phyloP scores from a whole-genome alignment of 495 filamentous ascomycete genomes.

The Aspergillus funiculosus region DNA sequence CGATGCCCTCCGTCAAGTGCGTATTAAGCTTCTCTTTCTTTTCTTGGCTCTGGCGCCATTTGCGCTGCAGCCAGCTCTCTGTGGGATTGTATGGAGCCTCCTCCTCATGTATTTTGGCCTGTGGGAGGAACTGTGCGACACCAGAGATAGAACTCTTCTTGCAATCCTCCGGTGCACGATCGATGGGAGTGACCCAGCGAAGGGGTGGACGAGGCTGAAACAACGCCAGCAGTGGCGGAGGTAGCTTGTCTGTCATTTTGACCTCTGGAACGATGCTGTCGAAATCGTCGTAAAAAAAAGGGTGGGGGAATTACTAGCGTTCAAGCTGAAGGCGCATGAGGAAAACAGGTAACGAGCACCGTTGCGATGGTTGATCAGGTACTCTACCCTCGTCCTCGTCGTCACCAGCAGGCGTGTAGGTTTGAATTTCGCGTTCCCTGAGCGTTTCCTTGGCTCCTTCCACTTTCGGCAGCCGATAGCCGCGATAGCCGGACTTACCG shows the following conservation, averaged over 20 bases:
- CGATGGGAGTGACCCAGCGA: slow-evolving; percentile 78
- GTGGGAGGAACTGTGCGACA: slow-evolving; percentile 66
- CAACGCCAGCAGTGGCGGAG: slow-evolving; percentile 83
- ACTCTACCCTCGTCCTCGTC: background rate
- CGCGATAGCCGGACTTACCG: slow-evolving; percentile 23
- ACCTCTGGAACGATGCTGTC: slow-evolving; percentile 5
- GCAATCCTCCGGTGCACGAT: slow-evolving; percentile 77
- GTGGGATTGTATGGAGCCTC: slow-evolving; percentile 73
- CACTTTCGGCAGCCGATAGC: slow-evolving; percentile 4
- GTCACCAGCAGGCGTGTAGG: background rate
- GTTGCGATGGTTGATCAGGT: no score
- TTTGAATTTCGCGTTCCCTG: slow-evolving; percentile 6
- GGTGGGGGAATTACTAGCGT: background rate
- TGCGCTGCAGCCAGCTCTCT: slow-evolving; percentile 85
- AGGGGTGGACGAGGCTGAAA: slow-evolving; percentile 91
- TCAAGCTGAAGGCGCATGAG: slow-evolving; percentile 9
- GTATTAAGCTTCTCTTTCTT: slow-evolving; percentile 61
- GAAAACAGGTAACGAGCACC: background rate
- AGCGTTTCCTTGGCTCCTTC: slow-evolving; percentile 3
- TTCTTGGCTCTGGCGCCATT: slow-evolving; percentile 73
- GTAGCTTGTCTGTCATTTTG: slow-evolving; percentile 91
- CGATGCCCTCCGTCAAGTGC: slow-evolving; percentile 58
- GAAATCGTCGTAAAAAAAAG: background rate
- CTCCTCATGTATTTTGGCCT: slow-evolving; percentile 62
- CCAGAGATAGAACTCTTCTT: slow-evolving; percentile 60